Evolutionary conservation across 345 rosid genomes (phyloP), one percentile per base, ranked within the genome.

Genomic region (Eutrema japonicum): DNA sequence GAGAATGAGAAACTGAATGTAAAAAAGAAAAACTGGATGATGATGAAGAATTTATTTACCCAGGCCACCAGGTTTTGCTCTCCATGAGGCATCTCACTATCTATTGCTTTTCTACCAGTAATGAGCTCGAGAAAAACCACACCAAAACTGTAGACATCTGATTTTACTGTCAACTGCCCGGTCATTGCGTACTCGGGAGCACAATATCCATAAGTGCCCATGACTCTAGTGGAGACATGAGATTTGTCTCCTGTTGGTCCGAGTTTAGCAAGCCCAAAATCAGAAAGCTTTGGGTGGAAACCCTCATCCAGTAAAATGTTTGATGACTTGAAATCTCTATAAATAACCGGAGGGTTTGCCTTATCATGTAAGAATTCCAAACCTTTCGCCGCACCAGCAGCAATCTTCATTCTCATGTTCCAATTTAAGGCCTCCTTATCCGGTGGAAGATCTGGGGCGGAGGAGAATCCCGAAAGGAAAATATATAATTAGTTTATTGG

Each of bases 131-230:
- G 79, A 71, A 95, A 89, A 41, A 92, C 96, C 4, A 95, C 99
- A 30, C 98, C 99, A 29, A 95, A 95, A 77, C 99, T 92, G 64
- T 95, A 95, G 9, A 92, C 98, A 46, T 95, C 98, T 57, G 98
- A 95, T 75, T 95, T 95, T 30, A 92, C 96, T 0, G 99, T 95
- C 68, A 95, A 81, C 52, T 95, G 99, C 41, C 99, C 99, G 3
- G 99, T 96, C 99, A 96, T 96, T 78, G 99, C 98, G 52, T 96
- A 96, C 77, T 96, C 98, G 1, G 98, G 99, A 76, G 99, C 99
- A 84, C 99, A 96, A 60, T 96, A 92, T 35, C 99, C 99, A 61
- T 96, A 96, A 27, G 99, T 96, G 22, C 98, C 99, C 99, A 92
- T 96, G 47, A 96, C 99, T 80, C 99, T 86, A 60, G 99, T 95